phyloP scores from a whole-genome alignment of 2,329 filamentous ascomycete species.

The Aspergillus fumigatiaffinis region DNA sequence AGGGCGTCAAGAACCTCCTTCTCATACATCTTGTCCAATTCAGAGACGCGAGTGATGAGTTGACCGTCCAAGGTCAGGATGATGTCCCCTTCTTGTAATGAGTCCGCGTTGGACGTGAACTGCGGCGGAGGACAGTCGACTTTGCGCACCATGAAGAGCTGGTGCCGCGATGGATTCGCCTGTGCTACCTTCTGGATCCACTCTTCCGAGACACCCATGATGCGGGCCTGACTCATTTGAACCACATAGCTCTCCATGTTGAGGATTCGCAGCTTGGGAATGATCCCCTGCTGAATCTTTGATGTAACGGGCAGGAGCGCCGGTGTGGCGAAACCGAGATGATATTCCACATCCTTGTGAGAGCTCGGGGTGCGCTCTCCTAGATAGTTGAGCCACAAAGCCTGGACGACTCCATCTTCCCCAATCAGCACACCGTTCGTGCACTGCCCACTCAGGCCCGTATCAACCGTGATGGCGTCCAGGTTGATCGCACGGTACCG shows the following conservation, averaged over 20 bases:
- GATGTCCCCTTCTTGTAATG: slow-evolving; percentile 84
- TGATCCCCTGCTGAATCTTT: slow-evolving; percentile 74
- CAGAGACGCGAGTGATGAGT: slow-evolving; percentile 86
- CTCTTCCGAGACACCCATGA: slow-evolving; percentile 94
- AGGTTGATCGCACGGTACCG: slow-evolving; percentile 93
- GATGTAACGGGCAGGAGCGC: slow-evolving; percentile 84
- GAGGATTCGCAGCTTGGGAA: slow-evolving; percentile 80
- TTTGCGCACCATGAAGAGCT: slow-evolving; percentile 98
- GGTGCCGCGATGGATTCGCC: slow-evolving; percentile 87
- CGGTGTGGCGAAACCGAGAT: slow-evolving; percentile 85
- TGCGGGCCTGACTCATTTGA: slow-evolving; percentile 92
- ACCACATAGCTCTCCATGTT: slow-evolving; percentile 93
- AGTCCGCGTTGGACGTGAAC: slow-evolving; percentile 46
- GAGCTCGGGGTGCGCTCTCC: slow-evolving; percentile 77
- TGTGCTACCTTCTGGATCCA: slow-evolving; percentile 90
- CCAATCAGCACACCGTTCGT: slow-evolving; percentile 89
- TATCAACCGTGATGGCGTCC: slow-evolving; percentile 95
- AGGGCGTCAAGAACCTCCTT: slow-evolving; percentile 77
- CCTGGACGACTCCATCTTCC: slow-evolving; percentile 87
- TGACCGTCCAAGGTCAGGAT: slow-evolving; percentile 86
- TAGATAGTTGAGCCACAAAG: slow-evolving; percentile 93
- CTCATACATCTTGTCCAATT: slow-evolving; percentile 95
- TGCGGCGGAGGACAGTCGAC: slow-evolving; percentile 60
- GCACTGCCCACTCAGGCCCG: slow-evolving; percentile 83
- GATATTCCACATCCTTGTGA: slow-evolving; percentile 91